A percentile compares a stretch with the other conserved stretches of the same genome.
These are phyloP conservation scores for Aureoboletus auriporus DNA, from an alignment of 768 basidiomycete genomes.

Conservation along the genomic window DNA sequence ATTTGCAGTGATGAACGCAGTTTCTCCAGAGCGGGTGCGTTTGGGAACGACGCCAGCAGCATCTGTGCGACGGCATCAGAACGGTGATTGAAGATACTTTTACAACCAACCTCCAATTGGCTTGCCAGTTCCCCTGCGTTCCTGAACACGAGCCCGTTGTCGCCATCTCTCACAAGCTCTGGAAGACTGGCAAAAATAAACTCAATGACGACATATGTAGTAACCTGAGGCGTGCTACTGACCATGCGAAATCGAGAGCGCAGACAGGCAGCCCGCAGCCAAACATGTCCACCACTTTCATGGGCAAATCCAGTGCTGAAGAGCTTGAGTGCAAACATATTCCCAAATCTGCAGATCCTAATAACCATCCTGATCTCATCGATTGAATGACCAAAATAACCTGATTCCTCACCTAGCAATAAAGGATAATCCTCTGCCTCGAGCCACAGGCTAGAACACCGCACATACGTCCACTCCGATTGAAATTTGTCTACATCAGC, in stretches of 20 bases:
- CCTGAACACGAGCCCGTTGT: slow-evolving; percentile 81
- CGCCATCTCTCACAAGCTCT: slow-evolving; percentile 81
- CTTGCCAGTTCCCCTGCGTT: slow-evolving; percentile 61
- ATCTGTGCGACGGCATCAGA: slow-evolving; percentile 34
- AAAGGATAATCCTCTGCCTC: slow-evolving; percentile 87
- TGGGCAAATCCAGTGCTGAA: slow-evolving; percentile 88
- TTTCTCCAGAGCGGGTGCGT: slow-evolving; percentile 42
- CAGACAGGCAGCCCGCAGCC: slow-evolving; percentile 94
- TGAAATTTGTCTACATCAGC: slow-evolving; percentile 54
- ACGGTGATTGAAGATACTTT: not conserved
- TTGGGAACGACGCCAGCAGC: slow-evolving; percentile 59
- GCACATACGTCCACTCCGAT: slow-evolving; percentile 67
- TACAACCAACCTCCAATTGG: slow-evolving; percentile 52
- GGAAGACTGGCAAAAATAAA: slow-evolving; percentile 48
- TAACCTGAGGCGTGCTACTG: slow-evolving; percentile 17
- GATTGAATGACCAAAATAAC: not conserved
- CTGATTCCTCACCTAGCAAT: slow-evolving; percentile 58
- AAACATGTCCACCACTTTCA: slow-evolving; percentile 99
- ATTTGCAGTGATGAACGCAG: slow-evolving; percentile 50
- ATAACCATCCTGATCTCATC: not conserved
- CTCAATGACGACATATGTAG: slow-evolving; percentile 1
- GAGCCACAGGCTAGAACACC: slow-evolving; percentile 82
- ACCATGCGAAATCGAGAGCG: slow-evolving; percentile 86
- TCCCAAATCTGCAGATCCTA: slow-evolving; percentile 89
- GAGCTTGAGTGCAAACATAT: slow-evolving; percentile 89